These are phyloP conservation scores for Boletus bicolor DNA, from an alignment of 768 basidiomycete species.

Conservation along the genomic window DNA sequence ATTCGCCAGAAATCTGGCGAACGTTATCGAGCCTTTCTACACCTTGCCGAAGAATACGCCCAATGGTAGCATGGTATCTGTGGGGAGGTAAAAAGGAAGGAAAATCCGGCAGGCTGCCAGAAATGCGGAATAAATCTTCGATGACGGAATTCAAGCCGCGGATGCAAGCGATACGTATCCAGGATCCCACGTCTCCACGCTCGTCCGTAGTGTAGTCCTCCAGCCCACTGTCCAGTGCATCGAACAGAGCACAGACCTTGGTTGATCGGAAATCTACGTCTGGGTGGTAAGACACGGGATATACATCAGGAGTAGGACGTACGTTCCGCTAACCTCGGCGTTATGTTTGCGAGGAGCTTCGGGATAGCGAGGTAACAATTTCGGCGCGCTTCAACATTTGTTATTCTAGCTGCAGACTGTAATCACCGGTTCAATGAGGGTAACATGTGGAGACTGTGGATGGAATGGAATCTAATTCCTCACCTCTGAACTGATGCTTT, in stretches of 20 bases:
- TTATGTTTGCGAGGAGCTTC: slow-evolving; percentile 45
- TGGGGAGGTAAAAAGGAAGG: slow-evolving; percentile 57
- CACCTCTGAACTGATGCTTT: slow-evolving; percentile 55
- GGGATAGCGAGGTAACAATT: slow-evolving; percentile 49
- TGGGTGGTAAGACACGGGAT: slow-evolving; percentile 10
- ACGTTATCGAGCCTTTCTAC: slow-evolving; percentile 91
- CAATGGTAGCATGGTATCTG: slow-evolving; percentile 55
- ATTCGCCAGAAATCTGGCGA: slow-evolving; percentile 71
- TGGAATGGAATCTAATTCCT: slow-evolving; percentile 21
- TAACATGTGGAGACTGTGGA: slow-evolving; percentile 22
- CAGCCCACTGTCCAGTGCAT: slow-evolving; percentile 65
- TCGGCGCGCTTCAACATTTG: slow-evolving; percentile 57
- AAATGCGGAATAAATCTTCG: slow-evolving; percentile 47
- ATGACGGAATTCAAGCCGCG: slow-evolving; percentile 56
- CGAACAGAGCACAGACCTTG: slow-evolving; percentile 47
- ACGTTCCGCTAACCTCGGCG: slow-evolving; percentile 45
- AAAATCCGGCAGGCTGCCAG: slow-evolving; percentile 43
- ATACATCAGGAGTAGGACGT: slow-evolving; percentile 25
- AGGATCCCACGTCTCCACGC: slow-evolving; percentile 95
- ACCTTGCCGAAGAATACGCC: slow-evolving; percentile 80
- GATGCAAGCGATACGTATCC: slow-evolving; percentile 82
- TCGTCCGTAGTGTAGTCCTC: slow-evolving; percentile 92
- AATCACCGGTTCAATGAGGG: slow-evolving; percentile 18
- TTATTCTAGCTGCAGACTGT: slow-evolving; percentile 35
- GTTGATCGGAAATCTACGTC: slow-evolving; percentile 47